Base-by-base conservation (phyloP, 306 rosid species). In the Psophocarpus tetragonolobus region DNA sequence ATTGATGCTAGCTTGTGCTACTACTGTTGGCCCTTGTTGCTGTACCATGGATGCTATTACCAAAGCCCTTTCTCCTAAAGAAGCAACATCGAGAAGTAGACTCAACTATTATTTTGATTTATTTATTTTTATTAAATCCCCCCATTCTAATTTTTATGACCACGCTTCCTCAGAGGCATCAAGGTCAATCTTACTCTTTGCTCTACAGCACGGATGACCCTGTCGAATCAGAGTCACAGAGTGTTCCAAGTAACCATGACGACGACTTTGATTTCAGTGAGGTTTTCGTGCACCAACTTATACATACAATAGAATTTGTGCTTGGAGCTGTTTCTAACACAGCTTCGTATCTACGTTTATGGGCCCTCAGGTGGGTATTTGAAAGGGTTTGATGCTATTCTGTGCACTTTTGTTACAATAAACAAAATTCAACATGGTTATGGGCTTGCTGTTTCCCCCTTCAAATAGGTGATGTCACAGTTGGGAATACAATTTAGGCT, bases 21-120 rank as follows among this genome's bases (percentile, higher is more conserved):
- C 87, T 95, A 85, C 74, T 95, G 35, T 84, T 88, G 84, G 96
- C 99, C 61, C 50, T 91, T 74, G 74, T 95, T 35, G 96, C 97
- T 61, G 97, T 95, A 72, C 99, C 99, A 44, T 95, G 99, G 99
- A 95, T 95, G 99, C 88, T 95, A 80, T 83, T 92, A 60, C 99
- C 96, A 53, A 95, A 95, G 84, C 97, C 99, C 75, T 92, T 92
- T 80, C 91, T 95, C 68, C 84, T 92, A 82, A 92, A 84, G 86
- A 95, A 87, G 84, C 95, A 89, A 72, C 87, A 95, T 54, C 61
- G 81, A 1, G 96, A 92, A 93, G 99, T 95, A 92, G 54, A 33
- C 71, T 66, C 23, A 57, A 58, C 24, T 18, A 42, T 15, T 2
- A 18, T 77, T 23, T 66, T 20, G 4, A 45, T 75, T 30, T 56